Base-by-base conservation (phyloP, 2,329 filamentous ascomycete genomes). In the Aspergillus pseudoviridinutans region DNA sequence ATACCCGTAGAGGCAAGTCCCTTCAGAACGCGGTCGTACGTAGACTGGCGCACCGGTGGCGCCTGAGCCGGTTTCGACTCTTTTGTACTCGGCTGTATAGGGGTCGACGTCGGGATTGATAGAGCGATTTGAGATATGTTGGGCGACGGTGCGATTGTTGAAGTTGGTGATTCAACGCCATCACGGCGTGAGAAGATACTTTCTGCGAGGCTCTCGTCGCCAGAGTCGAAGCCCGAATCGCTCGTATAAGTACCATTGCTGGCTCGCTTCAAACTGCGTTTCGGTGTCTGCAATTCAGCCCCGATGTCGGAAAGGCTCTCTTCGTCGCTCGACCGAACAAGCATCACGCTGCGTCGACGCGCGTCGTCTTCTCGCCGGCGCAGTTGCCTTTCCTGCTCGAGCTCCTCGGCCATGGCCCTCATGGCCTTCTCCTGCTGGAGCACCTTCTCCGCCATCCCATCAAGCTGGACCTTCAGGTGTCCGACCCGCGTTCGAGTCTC, bases 141-240 rank as follows among this genome's bases (percentile, higher is more conserved):
- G 57, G 66, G 69, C 24, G 68, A 77, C 58, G 64, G 72, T 62
- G 70, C 74, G 25, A 72, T 63, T 7, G 71, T 74, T 5, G 74
- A 76, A 9, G 66, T 60, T 9, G 74, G 72, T 28, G 69, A 72
- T 42, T 67, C 70, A 25, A 72, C 60, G 17, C 64, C 62, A 35
- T 75, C 72, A 55, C 70, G 68, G 20, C 74, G 70, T 0, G 76
- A 79, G 62, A 79, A 81, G 22, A 82, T 68, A 54, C 79, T 78
- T 28, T 79, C 77, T 9, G 75, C 74, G 25, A 81, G 75, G 42
- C 79, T 81, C 56, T 84, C 82, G 27, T 80, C 76, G 25, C 84
- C 84, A 3, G 81, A 84, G 61, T 85, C 84, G 59, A 85, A 85
- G 50, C 83, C 83, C 5, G 83, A 85, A 65, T 85, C 84, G 53